A percentile compares a stretch with the other conserved stretches of the same genome.
These are phyloP conservation scores for Vitis cinerea DNA, from an alignment of 164 flowering plant genomes.

Conservation along the genomic window DNA sequence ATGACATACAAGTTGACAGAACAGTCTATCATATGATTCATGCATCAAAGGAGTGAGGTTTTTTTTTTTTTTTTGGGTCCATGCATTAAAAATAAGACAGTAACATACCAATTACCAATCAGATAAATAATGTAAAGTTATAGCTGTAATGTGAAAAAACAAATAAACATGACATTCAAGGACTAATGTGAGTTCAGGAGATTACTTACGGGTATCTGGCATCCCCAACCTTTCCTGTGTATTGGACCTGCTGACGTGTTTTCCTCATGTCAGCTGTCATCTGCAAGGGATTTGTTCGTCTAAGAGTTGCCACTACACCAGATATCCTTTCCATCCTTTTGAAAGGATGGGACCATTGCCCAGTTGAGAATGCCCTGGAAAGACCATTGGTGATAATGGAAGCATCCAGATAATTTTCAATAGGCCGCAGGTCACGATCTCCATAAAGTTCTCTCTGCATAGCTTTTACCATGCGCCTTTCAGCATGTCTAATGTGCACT, in stretches of 20 bases:
- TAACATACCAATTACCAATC: no score
- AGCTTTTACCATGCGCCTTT: constrained; percentile 72
- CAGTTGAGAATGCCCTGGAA: constrained; percentile 89
- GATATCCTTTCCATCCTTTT: constrained; percentile 59
- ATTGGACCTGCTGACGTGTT: constrained; percentile 78
- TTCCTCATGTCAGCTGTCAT: constrained; percentile 68
- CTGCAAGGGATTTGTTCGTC: constrained; percentile 86
- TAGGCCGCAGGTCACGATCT: constrained; percentile 51
- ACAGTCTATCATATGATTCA: no score
- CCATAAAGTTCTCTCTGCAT: constrained; percentile 82
- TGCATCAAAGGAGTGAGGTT: no score
- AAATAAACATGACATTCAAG: neutral
- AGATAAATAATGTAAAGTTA: neutral
- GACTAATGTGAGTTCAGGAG: neutral
- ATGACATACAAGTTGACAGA: no score
- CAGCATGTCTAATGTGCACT: constrained; percentile 68
- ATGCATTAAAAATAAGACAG: no score
- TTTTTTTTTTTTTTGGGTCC: no score
- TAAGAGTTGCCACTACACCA: constrained; percentile 80
- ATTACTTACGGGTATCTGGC: constrained; percentile 94
- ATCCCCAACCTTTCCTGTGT: constrained; percentile 90
- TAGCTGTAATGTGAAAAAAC: neutral
- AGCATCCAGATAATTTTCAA: constrained; percentile 77
- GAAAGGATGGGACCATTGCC: constrained; percentile 81
- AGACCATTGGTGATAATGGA: constrained; percentile 91